phyloP scores from a whole-genome alignment of 2,329 filamentous ascomycete species.

The Colletotrichum horii region DNA sequence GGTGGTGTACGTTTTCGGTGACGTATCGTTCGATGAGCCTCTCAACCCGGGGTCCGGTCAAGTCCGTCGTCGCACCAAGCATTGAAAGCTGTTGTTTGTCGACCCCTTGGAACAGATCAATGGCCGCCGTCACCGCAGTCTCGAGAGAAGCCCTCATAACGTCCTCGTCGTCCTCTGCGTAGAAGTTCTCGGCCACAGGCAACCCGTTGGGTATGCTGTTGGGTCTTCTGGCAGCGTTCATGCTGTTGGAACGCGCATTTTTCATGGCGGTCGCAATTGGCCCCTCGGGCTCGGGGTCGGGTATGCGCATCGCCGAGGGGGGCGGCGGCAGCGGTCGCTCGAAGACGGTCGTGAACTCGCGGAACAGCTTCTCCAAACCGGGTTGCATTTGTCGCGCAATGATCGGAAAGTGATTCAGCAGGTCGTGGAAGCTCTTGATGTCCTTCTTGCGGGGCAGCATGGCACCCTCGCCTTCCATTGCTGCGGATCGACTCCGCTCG shows the following conservation, averaged over 20 bases:
- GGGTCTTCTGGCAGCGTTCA: constrained; percentile 33
- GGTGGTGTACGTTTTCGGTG: constrained; percentile 88
- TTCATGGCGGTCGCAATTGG: constrained; percentile 61
- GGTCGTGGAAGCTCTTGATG: constrained; percentile 86
- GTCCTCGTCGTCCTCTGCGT: constrained; percentile 89
- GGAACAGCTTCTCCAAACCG: constrained; percentile 86
- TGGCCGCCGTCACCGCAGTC: constrained; percentile 89
- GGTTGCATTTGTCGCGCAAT: constrained; percentile 96
- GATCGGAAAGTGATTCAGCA: constrained; percentile 91
- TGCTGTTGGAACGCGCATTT: constrained; percentile 58
- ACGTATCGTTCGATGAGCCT: constrained; percentile 94
- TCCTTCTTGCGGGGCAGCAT: constrained; percentile 79
- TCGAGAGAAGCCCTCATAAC: constrained; percentile 88
- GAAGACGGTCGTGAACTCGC: constrained; percentile 85
- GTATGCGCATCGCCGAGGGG: constrained; percentile 64
- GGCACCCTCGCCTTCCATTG: constrained; percentile 44
- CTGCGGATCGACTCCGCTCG: constrained; percentile 40
- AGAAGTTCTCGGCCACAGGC: constrained; percentile 67
- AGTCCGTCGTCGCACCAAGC: constrained; percentile 88
- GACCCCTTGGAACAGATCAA: constrained; percentile 93
- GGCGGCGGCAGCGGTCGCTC: constrained; percentile 84
- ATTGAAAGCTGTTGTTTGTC: constrained; percentile 95
- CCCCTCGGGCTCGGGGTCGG: constrained; percentile 63
- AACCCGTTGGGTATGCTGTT: constrained; percentile 39
- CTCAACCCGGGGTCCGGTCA: constrained; percentile 92